Evolutionary conservation across 345 rosid genomes (phyloP), one percentile per base, ranked within the genome.

Genomic region (Erucastrum elatum): DNA sequence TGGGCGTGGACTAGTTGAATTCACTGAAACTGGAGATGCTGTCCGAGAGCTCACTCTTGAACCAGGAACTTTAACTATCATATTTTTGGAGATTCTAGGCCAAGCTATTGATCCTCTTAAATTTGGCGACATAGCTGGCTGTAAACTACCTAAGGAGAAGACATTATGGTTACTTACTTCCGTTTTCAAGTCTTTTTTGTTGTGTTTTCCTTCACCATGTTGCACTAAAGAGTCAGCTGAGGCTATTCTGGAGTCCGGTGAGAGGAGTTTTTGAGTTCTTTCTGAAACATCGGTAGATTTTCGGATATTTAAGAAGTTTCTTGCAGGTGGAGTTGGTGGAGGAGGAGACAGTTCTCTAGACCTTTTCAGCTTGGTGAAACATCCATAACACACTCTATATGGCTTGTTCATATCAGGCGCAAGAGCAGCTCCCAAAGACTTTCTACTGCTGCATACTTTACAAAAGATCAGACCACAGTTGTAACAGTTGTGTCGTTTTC

Each of bases 401-500:
- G 97, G 93, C 83, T 90, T 94, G 87, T 75, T 88, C 84, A 82
- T 85, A 70, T 79, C 88, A 26, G 98, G 96, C 49, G 98, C 98
- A 79, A 94, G 78, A 72, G 96, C 87, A 72, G 97, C 97, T 85
- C 86, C 89, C 82, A 89, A 55, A 75, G 93, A 89, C 84, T 90
- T 94, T 74, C 82, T 90, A 82, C 84, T 84, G 69, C 90, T 89
- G 84, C 98, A 94, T 44, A 82, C 87, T 77, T 91, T 94, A 88
- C 98, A 94, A 74, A 94, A 91, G 44, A 91, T 88, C 17, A 94
- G 70, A 56, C 98, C 98, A 66, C 98, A 94, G 70, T 94, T 94
- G 82, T 94, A 94, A 85, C 98, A 94, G 79, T 91, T 94, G 87
- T 91, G 98, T 13, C 94, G 94, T 80, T 94, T 94, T 86, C 97